Evolutionary conservation across 2,329 filamentous ascomycete genomes (phyloP).

Genomic region (Fonsecaea monophora): DNA sequence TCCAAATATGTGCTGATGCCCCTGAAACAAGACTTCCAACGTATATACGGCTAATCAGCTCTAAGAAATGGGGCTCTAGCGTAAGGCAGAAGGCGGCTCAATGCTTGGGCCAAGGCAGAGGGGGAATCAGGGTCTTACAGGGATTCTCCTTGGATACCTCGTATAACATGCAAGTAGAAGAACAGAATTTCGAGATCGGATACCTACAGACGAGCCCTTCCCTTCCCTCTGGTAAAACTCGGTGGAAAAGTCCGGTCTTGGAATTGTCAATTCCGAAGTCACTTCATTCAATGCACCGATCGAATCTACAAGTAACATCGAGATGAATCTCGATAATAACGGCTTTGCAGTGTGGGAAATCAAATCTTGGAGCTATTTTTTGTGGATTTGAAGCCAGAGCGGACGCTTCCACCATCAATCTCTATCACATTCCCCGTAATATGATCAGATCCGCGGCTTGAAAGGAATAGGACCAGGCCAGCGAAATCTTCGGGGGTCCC

Average conservation of each 20-base stretch:
- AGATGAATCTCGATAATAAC: too few relatives aligned
- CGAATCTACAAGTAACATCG: too few relatives aligned
- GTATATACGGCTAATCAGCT: background rate
- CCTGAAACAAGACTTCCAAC: background rate
- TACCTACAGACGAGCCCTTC: too few relatives aligned
- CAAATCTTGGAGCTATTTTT: slow-evolving; percentile 39
- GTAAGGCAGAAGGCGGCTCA: background rate
- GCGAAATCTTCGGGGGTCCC: slow-evolving; percentile 58
- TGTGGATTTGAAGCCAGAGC: slow-evolving; percentile 51
- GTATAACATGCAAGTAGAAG: too few relatives aligned
- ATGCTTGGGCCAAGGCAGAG: background rate
- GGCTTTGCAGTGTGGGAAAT: slow-evolving; percentile 41
- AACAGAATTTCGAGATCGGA: too few relatives aligned
- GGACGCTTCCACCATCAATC: slow-evolving; percentile 55
- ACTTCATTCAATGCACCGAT: too few relatives aligned
- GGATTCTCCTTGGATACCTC: background rate
- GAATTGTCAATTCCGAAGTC: too few relatives aligned
- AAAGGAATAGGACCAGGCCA: slow-evolving; percentile 54
- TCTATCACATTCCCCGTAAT: slow-evolving; percentile 55
- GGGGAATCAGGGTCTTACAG: too few relatives aligned
- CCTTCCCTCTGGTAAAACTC: too few relatives aligned
- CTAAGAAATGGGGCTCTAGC: background rate
- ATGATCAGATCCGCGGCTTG: slow-evolving; percentile 49
- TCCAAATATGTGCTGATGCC: background rate
- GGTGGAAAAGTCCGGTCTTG: too few relatives aligned